phyloP scores from a whole-genome alignment of 148 eudicot species.

The Rhododendron griersonianum region DNA sequence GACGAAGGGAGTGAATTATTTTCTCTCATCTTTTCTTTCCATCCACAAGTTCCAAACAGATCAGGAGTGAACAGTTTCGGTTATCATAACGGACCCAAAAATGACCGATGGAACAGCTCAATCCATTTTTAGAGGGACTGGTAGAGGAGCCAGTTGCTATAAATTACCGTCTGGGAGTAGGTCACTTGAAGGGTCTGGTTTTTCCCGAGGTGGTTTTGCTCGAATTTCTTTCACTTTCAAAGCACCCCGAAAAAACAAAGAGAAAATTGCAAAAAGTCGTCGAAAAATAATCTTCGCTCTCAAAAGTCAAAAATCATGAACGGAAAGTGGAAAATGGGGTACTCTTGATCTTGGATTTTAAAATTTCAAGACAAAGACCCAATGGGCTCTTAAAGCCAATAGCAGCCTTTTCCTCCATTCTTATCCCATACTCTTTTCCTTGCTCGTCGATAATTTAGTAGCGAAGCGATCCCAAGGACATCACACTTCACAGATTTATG shows the following conservation, averaged over 20 bases:
- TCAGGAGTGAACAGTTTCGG: too few species aligned
- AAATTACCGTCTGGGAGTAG: not conserved
- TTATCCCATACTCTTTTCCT: not conserved
- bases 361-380: not conserved
- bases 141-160: not conserved
- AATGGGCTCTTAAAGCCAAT: not conserved
- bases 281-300: too few species aligned
- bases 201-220: not conserved
- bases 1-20: too few species aligned
- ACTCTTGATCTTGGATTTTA: not conserved
- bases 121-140: too few species aligned
- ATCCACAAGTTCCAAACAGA: too few species aligned
- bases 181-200: not conserved
- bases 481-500: not conserved
- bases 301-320: not conserved
- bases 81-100: too few species aligned
- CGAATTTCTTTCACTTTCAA: not conserved
- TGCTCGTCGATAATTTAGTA: not conserved
- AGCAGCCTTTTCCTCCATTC: not conserved
- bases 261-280: not conserved
- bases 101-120: too few species aligned
- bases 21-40: too few species aligned
- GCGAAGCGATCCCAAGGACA: not conserved
- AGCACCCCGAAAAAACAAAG: not conserved
- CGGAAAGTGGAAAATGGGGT: not conserved